Percentiles rank a stretch among this genome's conserved stretches.
Evolutionary conservation across 176 grass and related monocot species (phyloP).

Genomic region (Raddia guianensis): DNA sequence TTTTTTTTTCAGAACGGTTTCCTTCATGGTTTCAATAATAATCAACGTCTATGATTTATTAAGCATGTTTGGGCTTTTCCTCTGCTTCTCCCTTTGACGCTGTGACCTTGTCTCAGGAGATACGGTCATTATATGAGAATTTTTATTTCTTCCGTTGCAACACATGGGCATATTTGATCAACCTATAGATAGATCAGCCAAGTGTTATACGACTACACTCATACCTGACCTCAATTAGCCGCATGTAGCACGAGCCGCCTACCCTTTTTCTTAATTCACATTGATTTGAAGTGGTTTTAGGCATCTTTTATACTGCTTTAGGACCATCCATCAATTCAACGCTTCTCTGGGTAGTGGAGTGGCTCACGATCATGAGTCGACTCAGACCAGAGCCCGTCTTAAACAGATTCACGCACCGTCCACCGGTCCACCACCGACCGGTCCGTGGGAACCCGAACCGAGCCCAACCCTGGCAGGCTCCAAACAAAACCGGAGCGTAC

Average conservation of each 20-base stretch:
- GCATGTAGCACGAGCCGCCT: conserved; percentile 30
- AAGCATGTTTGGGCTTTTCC: no score
- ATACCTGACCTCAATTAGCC: not conserved
- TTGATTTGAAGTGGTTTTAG: not conserved
- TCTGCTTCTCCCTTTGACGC: no score
- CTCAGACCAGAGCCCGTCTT: not conserved
- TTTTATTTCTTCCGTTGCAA: no score
- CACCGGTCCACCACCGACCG: conserved; percentile 33
- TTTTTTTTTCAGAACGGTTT: no score
- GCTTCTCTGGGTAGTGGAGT: not conserved
- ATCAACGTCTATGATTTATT: no score
- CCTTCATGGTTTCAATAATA: no score
- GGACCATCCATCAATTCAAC: not conserved
- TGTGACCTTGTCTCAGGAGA: no score
- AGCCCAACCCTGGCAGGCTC: not conserved
- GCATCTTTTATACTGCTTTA: conserved; percentile 11
- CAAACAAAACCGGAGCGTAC: conserved; percentile 30
- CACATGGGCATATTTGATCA: no score
- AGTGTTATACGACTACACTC: no score
- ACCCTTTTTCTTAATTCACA: not conserved
- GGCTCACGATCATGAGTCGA: not conserved
- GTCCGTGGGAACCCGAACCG: not conserved
- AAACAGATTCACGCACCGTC: conserved; percentile 27
- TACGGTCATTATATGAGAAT: no score
- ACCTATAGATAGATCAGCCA: no score